Evolutionary conservation across 2,329 filamentous ascomycete genomes (phyloP), one percentile per base, ranked within the genome.

Genomic region (Chrysosporium keratinophilum): DNA sequence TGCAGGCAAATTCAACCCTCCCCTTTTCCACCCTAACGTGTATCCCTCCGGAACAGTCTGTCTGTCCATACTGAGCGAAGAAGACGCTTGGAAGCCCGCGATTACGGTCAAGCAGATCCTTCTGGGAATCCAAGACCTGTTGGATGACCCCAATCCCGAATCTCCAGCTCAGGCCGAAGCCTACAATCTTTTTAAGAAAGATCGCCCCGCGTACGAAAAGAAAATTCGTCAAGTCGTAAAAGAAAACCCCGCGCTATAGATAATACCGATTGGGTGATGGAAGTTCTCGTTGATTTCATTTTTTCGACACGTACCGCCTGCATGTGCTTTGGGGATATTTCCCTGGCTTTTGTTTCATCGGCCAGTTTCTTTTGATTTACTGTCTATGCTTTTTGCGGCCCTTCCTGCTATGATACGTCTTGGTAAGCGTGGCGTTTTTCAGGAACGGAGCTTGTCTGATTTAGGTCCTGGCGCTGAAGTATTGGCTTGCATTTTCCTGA

Each of bases 51-150:
- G 93, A 61, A 98, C 93, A 46, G 93, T 98, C 58, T 98, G 93
- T 67, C 79, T 98, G 19, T 95, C 88, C 28, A 98, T 98, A 61
- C 74, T 98, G 60, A 98, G 97, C 73, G 94, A 98, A 70, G 93
- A 98, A 64, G 93, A 98, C 69, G 90, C 87, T 5, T 98, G 94
- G 93, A 94, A 95, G 71, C 94, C 93, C 0, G 91, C 93, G 5
- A 98, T 98, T 65, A 98, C 93, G 0, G 88, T 98, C 69, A 97
- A 96, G 74, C 89, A 97, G 72, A 97, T 98, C 59, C 80, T 97
- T 5, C 79, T 97, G 1, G 93, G 93, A 47, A 95, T 98, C 55
- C 93, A 98, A 71, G 91, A 95, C 63, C 80, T 98, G 1, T 82
- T 98, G 40, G 85, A 98, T 69, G 91, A 96, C 64, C 93, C 94